phyloP scores from a whole-genome alignment of 2,329 filamentous ascomycete genomes.

The Fusarium chuoi region DNA sequence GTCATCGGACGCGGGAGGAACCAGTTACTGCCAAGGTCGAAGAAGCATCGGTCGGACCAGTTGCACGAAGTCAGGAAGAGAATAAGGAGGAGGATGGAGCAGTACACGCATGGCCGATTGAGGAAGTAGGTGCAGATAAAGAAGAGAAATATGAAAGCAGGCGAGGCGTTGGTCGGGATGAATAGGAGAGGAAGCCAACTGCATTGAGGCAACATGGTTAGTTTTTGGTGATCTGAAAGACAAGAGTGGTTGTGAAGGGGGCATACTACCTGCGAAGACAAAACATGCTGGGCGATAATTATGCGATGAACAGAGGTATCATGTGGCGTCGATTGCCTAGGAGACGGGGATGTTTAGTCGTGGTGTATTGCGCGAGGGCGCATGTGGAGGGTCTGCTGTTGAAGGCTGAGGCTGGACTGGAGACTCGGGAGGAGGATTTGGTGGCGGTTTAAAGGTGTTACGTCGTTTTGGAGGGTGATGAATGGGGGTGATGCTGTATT shows the following conservation, averaged over 20 bases:
- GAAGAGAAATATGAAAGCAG: conserved; percentile 87
- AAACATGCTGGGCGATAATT: conserved; percentile 60
- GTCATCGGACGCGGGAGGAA: conserved; percentile 77
- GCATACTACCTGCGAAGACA: conserved; percentile 67
- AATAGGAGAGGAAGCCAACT: conserved; percentile 91
- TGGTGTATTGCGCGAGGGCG: conserved; percentile 22
- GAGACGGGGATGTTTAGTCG: neutral
- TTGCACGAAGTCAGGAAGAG: conserved; percentile 92
- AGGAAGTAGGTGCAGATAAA: conserved; percentile 95
- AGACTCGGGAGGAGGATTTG: conserved; percentile 1
- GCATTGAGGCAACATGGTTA: conserved; percentile 1
- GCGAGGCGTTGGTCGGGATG: conserved; percentile 86
- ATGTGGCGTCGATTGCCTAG: conserved; percentile 12
- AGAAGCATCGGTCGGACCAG: conserved; percentile 91
- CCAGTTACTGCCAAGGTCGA: conserved; percentile 93
- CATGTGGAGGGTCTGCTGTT: conserved; percentile 1
- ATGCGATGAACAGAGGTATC: conserved; percentile 10
- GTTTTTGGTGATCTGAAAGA: neutral
- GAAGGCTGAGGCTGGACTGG: neutral
- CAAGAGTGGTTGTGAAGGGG: neutral
- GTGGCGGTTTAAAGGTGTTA: conserved; percentile 26
- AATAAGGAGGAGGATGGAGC: conserved; percentile 92
- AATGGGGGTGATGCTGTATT: conserved; percentile 13
- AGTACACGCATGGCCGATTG: conserved; percentile 97
- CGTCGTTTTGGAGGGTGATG: conserved; percentile 22